These are phyloP conservation scores for Collybia sp. DNA, from an alignment of 768 basidiomycete genomes.

Conservation along the genomic window DNA sequence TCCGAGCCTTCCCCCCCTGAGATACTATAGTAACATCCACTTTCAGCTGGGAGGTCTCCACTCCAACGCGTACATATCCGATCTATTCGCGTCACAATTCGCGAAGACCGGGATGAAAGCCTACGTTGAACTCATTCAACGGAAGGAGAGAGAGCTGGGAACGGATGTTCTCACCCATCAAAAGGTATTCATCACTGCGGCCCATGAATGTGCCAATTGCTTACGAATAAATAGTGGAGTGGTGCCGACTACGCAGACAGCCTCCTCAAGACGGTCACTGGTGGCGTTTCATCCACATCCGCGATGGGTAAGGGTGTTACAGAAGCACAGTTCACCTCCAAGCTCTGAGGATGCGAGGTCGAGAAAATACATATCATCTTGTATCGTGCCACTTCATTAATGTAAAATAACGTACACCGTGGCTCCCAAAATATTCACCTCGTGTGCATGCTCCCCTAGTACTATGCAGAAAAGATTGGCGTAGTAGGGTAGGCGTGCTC, in stretches of 20 bases:
- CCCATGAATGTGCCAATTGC: constrained; percentile 10
- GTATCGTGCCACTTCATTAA: too few species aligned
- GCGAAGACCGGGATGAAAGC: constrained; percentile 98
- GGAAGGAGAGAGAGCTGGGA: constrained; percentile 87
- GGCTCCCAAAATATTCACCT: too few species aligned
- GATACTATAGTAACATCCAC: too few species aligned
- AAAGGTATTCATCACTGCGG: constrained; percentile 50
- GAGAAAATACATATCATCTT: constrained; percentile 17
- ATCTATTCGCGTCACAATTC: constrained; percentile 84
- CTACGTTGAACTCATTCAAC: constrained; percentile 92
- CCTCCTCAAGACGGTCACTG: constrained; percentile 93
- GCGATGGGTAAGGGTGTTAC: constrained; percentile 99
- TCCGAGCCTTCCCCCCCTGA: too few species aligned
- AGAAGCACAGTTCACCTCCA: constrained; percentile 72
- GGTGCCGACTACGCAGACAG: constrained; percentile 92
- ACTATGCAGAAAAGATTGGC: too few species aligned
- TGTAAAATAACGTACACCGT: too few species aligned
- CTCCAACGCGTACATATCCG: constrained; percentile 95
- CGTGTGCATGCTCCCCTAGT: too few species aligned
- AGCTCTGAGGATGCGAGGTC: constrained; percentile 18
- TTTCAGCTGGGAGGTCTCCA: constrained; percentile 90
- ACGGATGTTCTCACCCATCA: constrained; percentile 98
- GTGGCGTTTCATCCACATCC: constrained; percentile 94
- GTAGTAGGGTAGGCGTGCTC: too few species aligned
- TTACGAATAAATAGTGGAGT: constrained; percentile 66